phyloP scores from a whole-genome alignment of 768 basidiomycete species.

The Trametes maxima region DNA sequence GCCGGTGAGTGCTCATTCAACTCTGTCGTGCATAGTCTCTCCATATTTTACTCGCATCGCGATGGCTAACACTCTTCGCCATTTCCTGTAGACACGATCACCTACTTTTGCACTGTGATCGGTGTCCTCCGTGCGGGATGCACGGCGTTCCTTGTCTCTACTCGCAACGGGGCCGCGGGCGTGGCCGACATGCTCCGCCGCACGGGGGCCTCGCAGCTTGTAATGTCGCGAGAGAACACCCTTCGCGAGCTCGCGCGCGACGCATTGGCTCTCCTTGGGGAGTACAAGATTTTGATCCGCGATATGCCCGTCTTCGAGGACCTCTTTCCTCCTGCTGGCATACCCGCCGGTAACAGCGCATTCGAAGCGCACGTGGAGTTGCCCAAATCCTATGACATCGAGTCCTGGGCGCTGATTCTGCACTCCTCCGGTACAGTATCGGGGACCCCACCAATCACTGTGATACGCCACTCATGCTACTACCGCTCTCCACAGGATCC shows the following conservation, averaged over 20 bases:
- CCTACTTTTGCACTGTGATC: constrained; percentile 21
- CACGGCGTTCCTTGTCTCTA: constrained; percentile 37
- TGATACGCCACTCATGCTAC: background rate
- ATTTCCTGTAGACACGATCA: constrained; percentile 28
- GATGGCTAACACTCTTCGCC: background rate
- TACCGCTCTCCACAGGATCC: constrained; percentile 19
- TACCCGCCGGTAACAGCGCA: background rate
- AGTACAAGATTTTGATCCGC: background rate
- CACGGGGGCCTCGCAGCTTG: constrained; percentile 8
- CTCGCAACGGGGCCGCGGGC: constrained; percentile 35
- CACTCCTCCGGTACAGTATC: constrained; percentile 17
- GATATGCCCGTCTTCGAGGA: constrained; percentile 13
- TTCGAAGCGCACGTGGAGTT: background rate
- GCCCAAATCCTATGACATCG: background rate
- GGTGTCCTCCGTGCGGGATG: constrained; percentile 26
- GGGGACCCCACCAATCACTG: no score
- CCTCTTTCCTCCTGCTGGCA: background rate
- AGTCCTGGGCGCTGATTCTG: background rate
- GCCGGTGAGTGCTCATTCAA: constrained; percentile 3
- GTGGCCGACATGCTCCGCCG: constrained; percentile 34
- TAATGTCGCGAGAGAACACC: constrained; percentile 6
- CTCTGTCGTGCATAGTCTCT: background rate
- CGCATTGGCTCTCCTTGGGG: background rate
- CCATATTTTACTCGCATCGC: no score
- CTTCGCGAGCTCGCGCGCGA: constrained; percentile 1